These are phyloP conservation scores for Alloteropsis semialata DNA, from an alignment of 176 grass and related monocot species.

Conservation along the genomic window DNA sequence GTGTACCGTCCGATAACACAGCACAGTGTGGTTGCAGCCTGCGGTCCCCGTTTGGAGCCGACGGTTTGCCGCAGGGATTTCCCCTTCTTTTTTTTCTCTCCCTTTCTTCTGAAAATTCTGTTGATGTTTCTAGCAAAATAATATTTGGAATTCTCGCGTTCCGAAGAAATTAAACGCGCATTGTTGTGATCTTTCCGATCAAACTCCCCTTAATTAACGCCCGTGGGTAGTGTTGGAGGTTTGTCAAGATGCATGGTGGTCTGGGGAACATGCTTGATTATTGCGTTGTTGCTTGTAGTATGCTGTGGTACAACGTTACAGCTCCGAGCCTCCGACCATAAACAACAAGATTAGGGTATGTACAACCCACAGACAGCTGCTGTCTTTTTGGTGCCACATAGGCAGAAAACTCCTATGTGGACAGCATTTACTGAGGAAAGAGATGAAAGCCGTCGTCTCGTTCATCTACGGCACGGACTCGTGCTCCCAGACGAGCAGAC, in stretches of 20 bases:
- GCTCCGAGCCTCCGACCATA: background rate
- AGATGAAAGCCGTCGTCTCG: too few species aligned
- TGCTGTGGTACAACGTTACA: background rate
- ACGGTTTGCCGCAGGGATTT: too few species aligned
- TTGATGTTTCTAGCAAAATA: too few species aligned
- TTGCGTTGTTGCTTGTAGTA: background rate
- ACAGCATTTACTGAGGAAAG: too few species aligned
- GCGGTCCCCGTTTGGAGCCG: background rate
- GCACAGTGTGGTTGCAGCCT: background rate
- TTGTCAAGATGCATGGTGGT: background rate
- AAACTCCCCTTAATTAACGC: background rate
- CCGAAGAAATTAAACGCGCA: background rate
- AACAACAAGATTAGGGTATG: slow-evolving; percentile 2
- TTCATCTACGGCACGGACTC: too few species aligned
- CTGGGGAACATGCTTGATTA: background rate
- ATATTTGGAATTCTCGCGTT: background rate
- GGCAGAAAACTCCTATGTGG: too few species aligned
- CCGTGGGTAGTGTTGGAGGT: background rate
- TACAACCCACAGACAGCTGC: too few species aligned
- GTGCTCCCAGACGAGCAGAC: too few species aligned
- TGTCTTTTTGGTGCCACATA: too few species aligned
- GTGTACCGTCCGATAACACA: too few species aligned
- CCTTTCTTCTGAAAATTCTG: too few species aligned
- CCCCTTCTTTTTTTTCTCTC: too few species aligned
- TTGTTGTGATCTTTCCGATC: background rate